Conservation (phyloP, 106 monocot species). For the Vanilla planifolia region DNA sequence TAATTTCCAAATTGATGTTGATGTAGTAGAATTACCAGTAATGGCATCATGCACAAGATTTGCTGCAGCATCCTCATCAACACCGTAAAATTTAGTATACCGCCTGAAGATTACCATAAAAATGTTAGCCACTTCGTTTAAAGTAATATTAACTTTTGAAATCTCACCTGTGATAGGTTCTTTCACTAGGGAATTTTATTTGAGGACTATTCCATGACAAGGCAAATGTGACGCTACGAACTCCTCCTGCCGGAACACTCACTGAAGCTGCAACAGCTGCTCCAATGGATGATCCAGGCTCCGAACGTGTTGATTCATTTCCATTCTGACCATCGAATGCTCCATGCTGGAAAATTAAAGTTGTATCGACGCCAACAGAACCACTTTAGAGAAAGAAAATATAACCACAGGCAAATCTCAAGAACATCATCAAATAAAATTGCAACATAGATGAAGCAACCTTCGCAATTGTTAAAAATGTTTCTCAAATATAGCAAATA, state of each 20-base stretch:
- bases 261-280: conserved; percentile 73
- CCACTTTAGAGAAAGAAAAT: too few relatives aligned
- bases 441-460: too few relatives aligned
- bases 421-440: too few relatives aligned
- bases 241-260: conserved; percentile 33
- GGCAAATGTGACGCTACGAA: conserved; percentile 47
- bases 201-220: conserved; percentile 56
- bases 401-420: too few relatives aligned
- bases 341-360: conserved; percentile 31
- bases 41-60: conserved; percentile 63
- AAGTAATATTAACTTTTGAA: background rate
- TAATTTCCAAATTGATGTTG: too few relatives aligned
- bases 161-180: conserved; percentile 43
- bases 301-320: conserved; percentile 18
- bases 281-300: conserved; percentile 53
- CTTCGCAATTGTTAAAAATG: too few relatives aligned
- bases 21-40: conserved; percentile 20
- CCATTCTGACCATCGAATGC: conserved; percentile 34
- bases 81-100: conserved; percentile 71
- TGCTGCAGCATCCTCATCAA: conserved; percentile 42
- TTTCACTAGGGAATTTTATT: conserved; percentile 42
- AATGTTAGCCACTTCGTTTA: background rate
- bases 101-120: conserved; percentile 32
- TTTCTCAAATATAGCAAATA: too few relatives aligned
- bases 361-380: too few relatives aligned